phyloP scores from a whole-genome alignment of 1,284 basidiomycete species.

The Schizophyllum commune region DNA sequence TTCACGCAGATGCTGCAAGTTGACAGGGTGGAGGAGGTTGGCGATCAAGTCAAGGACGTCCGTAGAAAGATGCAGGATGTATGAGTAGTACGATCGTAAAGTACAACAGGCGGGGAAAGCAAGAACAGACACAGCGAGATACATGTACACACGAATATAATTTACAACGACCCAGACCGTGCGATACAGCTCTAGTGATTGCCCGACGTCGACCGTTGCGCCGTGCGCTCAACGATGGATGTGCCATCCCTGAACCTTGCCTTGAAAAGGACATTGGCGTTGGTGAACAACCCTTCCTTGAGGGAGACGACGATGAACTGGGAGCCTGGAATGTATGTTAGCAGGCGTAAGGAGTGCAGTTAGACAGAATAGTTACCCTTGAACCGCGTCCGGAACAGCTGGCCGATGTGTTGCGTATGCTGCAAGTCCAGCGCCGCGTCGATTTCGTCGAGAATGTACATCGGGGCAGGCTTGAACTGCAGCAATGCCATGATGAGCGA shows the following conservation, averaged over 20 bases:
- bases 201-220: constrained; percentile 49
- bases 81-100: too few species aligned
- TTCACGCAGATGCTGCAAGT: too few species aligned
- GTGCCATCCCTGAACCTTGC: constrained; percentile 92
- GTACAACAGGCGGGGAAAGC: too few species aligned
- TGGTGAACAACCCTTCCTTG: constrained; percentile 96
- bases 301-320: constrained; percentile 98
- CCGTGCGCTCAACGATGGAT: constrained; percentile 79
- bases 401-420: constrained; percentile 96
- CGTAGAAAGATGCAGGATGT: too few species aligned
- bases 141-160: too few species aligned
- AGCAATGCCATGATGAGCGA: constrained; percentile 97
- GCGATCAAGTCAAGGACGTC: too few species aligned
- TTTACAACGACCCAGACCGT: too few species aligned
- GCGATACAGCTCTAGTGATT: neutral
- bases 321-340: constrained; percentile 41
- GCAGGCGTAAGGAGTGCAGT: too few species aligned
- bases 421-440: constrained; percentile 94
- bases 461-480: constrained; percentile 98
- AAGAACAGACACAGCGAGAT: too few species aligned
- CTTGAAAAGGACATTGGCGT: constrained; percentile 94
- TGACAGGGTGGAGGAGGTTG: too few species aligned
- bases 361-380: constrained; percentile 29
- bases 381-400: constrained; percentile 95
- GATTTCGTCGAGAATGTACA: constrained; percentile 99